Evolutionary conservation across 192 early-diverging fungal species (phyloP).

Genomic region (Kappamyces sp.): DNA sequence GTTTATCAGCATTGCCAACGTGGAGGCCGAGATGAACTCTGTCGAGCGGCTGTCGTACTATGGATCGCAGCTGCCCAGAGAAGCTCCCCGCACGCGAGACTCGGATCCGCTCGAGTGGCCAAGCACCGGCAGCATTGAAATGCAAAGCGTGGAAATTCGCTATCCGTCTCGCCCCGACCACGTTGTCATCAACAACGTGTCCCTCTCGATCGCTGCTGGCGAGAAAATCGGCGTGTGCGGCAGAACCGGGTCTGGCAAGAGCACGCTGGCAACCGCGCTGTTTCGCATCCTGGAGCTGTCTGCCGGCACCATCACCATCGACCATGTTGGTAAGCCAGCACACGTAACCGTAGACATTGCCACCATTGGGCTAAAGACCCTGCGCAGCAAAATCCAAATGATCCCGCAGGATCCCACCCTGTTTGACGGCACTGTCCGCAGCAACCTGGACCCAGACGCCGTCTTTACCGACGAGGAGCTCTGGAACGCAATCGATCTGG

Average conservation of each 20-base stretch:
- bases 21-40: constrained; percentile 37
- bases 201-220: constrained; percentile 27
- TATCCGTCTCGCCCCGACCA: constrained; percentile 34
- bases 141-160: constrained; percentile 16
- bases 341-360: constrained; percentile 27
- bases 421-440: constrained; percentile 23
- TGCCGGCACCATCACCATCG: constrained; percentile 28
- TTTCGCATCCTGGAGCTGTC: constrained; percentile 65
- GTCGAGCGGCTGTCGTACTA: constrained; percentile 32
- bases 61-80: constrained; percentile 15
- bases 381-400: constrained; percentile 19
- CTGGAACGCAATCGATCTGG: constrained; percentile 19
- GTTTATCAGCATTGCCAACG: constrained; percentile 32
- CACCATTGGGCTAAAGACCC: constrained; percentile 19
- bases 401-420: constrained; percentile 34
- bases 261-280: constrained; percentile 56
- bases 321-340: neutral
- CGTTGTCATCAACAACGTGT: constrained; percentile 27
- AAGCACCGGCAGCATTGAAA: constrained; percentile 9
- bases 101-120: constrained; percentile 13
- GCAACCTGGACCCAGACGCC: constrained; percentile 36
- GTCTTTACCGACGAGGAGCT: constrained; percentile 14
- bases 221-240: constrained; percentile 61
- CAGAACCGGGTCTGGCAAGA: constrained; percentile 69
- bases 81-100: constrained; percentile 8